Conservation (phyloP, 2,329 filamentous ascomycete genomes). For the Myriosclerotinia curreyana region DNA sequence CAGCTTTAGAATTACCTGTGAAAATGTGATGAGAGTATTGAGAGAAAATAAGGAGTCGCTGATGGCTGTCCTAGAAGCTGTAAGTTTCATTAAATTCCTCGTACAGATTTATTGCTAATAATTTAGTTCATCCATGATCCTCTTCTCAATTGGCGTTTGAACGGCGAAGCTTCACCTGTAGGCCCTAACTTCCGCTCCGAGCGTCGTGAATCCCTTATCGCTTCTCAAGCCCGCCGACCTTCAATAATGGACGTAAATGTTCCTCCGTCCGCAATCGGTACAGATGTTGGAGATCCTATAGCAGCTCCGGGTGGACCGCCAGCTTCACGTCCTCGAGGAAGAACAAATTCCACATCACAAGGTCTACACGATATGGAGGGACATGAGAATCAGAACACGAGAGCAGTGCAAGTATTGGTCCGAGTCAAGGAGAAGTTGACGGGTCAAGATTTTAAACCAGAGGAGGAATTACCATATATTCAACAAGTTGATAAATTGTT, state of each 20-base stretch:
- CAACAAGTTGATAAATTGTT: conserved; percentile 93
- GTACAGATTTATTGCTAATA: conserved; percentile 27
- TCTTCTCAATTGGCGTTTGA: conserved; percentile 94
- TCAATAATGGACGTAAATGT: conserved; percentile 66
- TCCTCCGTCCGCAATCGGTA: conserved; percentile 53
- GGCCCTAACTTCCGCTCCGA: conserved; percentile 67
- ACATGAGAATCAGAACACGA: conserved; percentile 84
- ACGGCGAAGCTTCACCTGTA: conserved; percentile 56
- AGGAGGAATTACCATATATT: conserved; percentile 79
- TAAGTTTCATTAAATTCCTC: conserved; percentile 51
- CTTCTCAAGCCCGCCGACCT: conserved; percentile 54
- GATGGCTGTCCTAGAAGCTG: conserved; percentile 96
- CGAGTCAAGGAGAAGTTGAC: conserved; percentile 95
- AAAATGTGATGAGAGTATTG: conserved; percentile 96
- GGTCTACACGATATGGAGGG: conserved; percentile 44
- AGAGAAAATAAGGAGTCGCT: conserved; percentile 97
- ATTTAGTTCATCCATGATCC: conserved; percentile 95
- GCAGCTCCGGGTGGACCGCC: conserved; percentile 46
- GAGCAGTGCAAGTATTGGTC: conserved; percentile 85
- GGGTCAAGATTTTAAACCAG: conserved; percentile 83
- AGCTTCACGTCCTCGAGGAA: conserved; percentile 50
- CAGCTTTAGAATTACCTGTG: conserved; percentile 95
- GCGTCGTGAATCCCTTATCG: conserved; percentile 51
- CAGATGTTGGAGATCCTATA: conserved; percentile 44
- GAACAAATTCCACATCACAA: conserved; percentile 57